These are phyloP conservation scores for Hylodesmum podocarpum DNA, from an alignment of 306 rosid genomes.

Conservation along the genomic window DNA sequence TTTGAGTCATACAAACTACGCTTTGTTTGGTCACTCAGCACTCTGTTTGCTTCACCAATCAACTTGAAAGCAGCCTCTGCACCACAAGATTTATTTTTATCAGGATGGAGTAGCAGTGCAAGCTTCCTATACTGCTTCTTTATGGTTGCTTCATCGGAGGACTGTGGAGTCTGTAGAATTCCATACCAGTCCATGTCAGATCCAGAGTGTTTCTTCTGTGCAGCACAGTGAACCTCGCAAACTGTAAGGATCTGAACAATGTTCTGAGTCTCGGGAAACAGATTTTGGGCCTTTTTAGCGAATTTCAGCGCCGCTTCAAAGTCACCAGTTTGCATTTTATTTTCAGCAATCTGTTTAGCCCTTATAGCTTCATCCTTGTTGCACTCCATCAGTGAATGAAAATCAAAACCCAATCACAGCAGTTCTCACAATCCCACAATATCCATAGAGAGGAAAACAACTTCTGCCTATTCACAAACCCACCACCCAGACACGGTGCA, in stretches of 20 bases:
- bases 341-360: constrained; percentile 74
- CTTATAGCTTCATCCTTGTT: constrained; percentile 85
- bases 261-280: constrained; percentile 72
- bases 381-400: constrained; percentile 72
- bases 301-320: constrained; percentile 74
- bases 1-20: constrained; percentile 54
- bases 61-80: constrained; percentile 96
- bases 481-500: constrained; percentile 6
- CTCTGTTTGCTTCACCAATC: constrained; percentile 80
- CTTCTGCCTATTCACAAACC: constrained; percentile 15
- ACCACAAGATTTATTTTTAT: constrained; percentile 83
- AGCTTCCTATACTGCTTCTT: constrained; percentile 83
- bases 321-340: constrained; percentile 57
- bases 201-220: constrained; percentile 54
- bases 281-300: constrained; percentile 60
- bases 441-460: constrained; percentile 8
- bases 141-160: constrained; percentile 55
- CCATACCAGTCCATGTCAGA: constrained; percentile 82
- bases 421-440: constrained; percentile 4
- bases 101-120: constrained; percentile 89
- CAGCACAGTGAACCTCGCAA: constrained; percentile 85
- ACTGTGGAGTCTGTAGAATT: constrained; percentile 59
- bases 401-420: constrained; percentile 31
- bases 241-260: constrained; percentile 63
- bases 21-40: constrained; percentile 58